phyloP scores from a whole-genome alignment of 768 basidiomycete genomes.

The Sarcodon aspratus region DNA sequence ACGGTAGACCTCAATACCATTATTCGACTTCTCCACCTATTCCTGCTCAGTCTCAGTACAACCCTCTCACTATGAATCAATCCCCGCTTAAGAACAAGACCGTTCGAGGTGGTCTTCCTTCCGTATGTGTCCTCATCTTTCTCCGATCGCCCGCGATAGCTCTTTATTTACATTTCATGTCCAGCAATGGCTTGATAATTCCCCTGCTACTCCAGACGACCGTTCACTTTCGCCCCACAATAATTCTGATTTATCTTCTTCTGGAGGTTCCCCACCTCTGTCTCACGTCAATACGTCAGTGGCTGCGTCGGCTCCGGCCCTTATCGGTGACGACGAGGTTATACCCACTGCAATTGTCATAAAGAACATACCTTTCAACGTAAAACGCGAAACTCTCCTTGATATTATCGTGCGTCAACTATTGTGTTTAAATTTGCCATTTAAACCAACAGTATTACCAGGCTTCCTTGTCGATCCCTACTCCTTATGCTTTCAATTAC shows the following conservation, averaged over 20 bases:
- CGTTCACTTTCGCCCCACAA: conserved; percentile 79
- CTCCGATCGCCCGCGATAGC: conserved; percentile 7
- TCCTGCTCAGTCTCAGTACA: conserved; percentile 38
- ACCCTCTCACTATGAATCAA: conserved; percentile 43
- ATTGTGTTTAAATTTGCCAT: not conserved
- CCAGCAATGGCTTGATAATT: conserved; percentile 83
- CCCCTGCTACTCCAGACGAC: conserved; percentile 39
- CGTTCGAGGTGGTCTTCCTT: conserved; percentile 57
- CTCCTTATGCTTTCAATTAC: conserved; percentile 99
- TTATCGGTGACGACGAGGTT: conserved; percentile 71
- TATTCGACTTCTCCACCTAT: conserved; percentile 56
- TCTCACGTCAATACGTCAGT: conserved; percentile 28
- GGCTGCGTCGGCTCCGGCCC: conserved; percentile 37
- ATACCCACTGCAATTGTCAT: conserved; percentile 99
- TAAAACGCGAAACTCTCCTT: conserved; percentile 91
- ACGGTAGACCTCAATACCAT: conserved; percentile 52
- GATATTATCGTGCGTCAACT: conserved; percentile 80
- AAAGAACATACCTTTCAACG: conserved; percentile 99
- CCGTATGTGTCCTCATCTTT: conserved; percentile 34
- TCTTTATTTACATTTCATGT: conserved; percentile 10
- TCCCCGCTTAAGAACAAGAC: conserved; percentile 73
- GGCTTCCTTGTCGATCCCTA: conserved; percentile 88
- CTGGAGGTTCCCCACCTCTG: conserved; percentile 70
- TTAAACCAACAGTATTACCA: conserved; percentile 18
- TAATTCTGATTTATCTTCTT: conserved; percentile 82